These are phyloP conservation scores for Ogataea angusta DNA, from an alignment of 805 yeast genomes.

Conservation along the genomic window DNA sequence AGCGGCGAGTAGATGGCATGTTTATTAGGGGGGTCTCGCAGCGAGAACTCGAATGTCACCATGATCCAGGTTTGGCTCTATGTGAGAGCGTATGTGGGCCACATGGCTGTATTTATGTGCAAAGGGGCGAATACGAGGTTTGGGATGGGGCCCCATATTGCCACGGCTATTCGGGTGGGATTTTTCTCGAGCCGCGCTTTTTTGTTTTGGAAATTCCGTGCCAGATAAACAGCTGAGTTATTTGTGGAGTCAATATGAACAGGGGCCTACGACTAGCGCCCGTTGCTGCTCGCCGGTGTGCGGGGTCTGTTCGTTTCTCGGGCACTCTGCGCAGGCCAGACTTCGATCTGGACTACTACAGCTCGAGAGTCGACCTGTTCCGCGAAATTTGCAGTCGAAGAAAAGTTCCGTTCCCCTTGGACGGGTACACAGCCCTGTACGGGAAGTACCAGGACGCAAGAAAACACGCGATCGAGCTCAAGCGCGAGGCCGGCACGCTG, in stretches of 20 bases:
- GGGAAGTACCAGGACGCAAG: conserved; percentile 10
- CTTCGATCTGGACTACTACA: conserved; percentile 34
- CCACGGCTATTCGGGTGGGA: too few species aligned
- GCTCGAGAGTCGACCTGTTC: conserved; percentile 28
- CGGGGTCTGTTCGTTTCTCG: not conserved
- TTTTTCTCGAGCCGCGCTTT: conserved; percentile 8
- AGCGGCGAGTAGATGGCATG: conserved; percentile 13
- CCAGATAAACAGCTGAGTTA: not conserved
- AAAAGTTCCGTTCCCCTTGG: conserved; percentile 28
- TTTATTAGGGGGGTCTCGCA: conserved; percentile 8
- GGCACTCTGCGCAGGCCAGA: conserved; percentile 33
- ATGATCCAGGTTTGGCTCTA: not conserved
- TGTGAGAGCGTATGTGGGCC: not conserved
- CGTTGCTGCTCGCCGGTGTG: not conserved
- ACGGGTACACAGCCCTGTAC: conserved; percentile 22
- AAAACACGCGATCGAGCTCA: conserved; percentile 17
- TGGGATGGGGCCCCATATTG: too few species aligned
- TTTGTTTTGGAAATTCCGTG: not conserved
- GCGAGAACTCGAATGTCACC: conserved; percentile 12
- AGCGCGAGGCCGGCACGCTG: conserved; percentile 21
- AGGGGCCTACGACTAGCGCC: not conserved
- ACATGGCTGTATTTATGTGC: not conserved
- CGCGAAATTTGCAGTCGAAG: conserved; percentile 33
- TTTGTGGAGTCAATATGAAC: too few species aligned
- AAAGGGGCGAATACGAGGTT: too few species aligned